Conservation (phyloP, 176 grass and related monocot genomes). For the Ananas comosus region DNA sequence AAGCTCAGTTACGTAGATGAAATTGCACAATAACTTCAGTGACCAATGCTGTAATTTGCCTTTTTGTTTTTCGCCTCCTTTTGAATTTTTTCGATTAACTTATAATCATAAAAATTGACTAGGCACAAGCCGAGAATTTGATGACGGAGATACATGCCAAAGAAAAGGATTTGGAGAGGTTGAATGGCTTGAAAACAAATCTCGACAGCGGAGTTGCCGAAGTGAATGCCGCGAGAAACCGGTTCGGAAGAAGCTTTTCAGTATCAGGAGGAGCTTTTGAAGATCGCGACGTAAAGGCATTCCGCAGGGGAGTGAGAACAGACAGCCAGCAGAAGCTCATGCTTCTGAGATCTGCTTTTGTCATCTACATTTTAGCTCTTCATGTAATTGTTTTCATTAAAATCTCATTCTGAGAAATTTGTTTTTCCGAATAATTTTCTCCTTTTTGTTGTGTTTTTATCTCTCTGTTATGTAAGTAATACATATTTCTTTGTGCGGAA, state of each 20-base stretch:
- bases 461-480: no score
- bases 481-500: no score
- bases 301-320: constrained; percentile 32
- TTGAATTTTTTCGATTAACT: no score
- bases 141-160: constrained; percentile 48
- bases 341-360: constrained; percentile 70
- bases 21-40: no score
- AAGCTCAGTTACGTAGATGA: no score
- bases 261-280: constrained; percentile 13
- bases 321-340: constrained; percentile 59
- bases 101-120: not conserved
- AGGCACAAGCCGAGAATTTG: constrained; percentile 80
- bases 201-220: constrained; percentile 28
- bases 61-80: no score
- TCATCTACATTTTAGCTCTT: constrained; percentile 79
- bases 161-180: constrained; percentile 70
- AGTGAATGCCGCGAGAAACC: constrained; percentile 30
- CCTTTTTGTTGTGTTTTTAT: not conserved
- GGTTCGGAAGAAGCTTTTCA: constrained; percentile 28
- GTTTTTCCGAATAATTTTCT: not conserved
- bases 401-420: constrained; percentile 55
- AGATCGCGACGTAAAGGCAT: constrained; percentile 35
- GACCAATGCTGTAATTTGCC: no score
- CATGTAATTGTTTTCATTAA: constrained; percentile 80
- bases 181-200: constrained; percentile 42